These are phyloP conservation scores for Pyricularia grisea DNA, from an alignment of 2,329 filamentous ascomycete species.

Conservation along the genomic window DNA sequence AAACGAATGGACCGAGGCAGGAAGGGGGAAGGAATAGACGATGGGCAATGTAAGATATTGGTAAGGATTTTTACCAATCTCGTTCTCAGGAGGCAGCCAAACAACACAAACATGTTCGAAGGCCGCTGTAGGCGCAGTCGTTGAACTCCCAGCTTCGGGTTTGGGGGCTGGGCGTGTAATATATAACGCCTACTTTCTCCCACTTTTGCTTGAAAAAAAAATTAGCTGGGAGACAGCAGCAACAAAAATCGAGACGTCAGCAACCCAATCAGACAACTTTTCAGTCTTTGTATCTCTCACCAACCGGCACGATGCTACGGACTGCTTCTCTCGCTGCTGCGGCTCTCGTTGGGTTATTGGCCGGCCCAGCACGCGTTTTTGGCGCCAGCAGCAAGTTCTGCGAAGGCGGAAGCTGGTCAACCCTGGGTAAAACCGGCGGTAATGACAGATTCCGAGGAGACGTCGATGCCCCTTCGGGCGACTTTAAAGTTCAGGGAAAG, in stretches of 20 bases:
- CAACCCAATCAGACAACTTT: not conserved
- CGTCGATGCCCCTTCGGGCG: not conserved
- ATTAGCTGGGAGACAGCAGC: not conserved
- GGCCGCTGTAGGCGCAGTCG: not conserved
- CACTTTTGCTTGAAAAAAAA: not conserved
- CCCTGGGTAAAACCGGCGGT: not conserved
- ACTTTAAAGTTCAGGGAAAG: not conserved
- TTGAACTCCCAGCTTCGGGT: not conserved
- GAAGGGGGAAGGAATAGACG: not conserved
- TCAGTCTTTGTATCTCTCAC: not conserved
- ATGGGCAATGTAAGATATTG: not conserved
- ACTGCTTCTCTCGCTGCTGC: not conserved
- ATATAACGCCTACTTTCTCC: not conserved
- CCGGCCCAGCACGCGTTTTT: not conserved
- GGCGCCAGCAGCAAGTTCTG: not conserved
- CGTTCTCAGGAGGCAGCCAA: not conserved
- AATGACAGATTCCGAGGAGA: not conserved
- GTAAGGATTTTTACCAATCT: not conserved
- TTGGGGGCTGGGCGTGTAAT: not conserved
- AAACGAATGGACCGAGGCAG: not conserved
- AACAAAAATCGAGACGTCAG: not conserved
- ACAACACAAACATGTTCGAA: not conserved
- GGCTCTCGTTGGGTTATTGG: not conserved
- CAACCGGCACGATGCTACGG: not conserved
- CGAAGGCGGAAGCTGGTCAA: not conserved